Evolutionary conservation across 257 asterid species (phyloP).

Genomic region (Penstemon eatonii): DNA sequence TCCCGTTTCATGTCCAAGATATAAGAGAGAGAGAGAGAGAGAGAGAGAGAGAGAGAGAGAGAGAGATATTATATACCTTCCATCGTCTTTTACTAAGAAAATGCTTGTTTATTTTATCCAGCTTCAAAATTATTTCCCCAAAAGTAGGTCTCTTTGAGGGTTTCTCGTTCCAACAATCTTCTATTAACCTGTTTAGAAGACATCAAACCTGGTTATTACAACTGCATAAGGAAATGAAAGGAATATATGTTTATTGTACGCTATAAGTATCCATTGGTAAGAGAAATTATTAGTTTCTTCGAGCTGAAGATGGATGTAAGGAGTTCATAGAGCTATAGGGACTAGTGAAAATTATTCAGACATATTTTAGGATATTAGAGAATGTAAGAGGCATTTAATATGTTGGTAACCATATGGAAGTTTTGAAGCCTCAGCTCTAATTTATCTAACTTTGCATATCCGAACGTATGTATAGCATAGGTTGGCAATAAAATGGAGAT

Average conservation of each 20-base stretch:
- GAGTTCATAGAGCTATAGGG: not conserved
- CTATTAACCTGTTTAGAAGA: constrained; percentile 61
- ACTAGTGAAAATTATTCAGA: not conserved
- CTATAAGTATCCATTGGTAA: not conserved
- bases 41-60: constrained; percentile 16
- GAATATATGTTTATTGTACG: not conserved
- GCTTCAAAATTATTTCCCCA: constrained; percentile 49
- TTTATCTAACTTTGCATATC: not conserved
- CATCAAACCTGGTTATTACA: constrained; percentile 15
- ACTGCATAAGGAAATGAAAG: not conserved
- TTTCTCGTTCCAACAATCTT: constrained; percentile 63
- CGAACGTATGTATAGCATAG: constrained; percentile 5
- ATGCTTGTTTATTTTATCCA: constrained; percentile 52
- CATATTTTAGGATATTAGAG: not conserved
- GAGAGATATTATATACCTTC: constrained; percentile 54
- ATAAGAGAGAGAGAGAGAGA: constrained; percentile 16
- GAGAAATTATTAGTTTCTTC: not conserved
- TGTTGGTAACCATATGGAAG: not conserved
- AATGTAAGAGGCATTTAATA: not conserved
- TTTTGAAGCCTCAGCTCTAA: constrained; percentile 2
- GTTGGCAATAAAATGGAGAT: not conserved
- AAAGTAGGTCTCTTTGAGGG: constrained; percentile 70
- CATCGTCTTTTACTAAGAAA: constrained; percentile 53
- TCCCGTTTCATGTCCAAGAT: not conserved
- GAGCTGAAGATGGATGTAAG: not conserved